Conservation (phyloP, 1,284 basidiomycete genomes). For the Golubevia pallescens region DNA sequence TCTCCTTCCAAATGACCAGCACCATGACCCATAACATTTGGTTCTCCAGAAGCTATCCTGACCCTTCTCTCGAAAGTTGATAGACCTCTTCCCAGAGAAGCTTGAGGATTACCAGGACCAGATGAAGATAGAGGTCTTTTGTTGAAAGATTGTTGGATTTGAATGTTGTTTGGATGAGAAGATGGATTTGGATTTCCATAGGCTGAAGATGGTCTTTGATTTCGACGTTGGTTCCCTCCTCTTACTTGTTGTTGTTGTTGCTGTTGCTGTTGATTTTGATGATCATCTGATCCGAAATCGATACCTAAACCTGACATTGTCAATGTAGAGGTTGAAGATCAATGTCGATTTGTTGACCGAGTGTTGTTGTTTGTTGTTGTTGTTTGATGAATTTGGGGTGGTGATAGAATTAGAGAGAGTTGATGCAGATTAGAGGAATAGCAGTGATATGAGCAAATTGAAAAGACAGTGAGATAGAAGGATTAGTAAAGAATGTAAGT, state of each 20-base stretch:
- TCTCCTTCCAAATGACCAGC: constrained; percentile 9
- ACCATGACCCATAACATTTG: constrained; percentile 28
- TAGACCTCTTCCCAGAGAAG: constrained; percentile 26
- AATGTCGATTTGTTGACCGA: not conserved
- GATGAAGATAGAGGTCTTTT: constrained; percentile 21
- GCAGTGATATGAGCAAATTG: too few species aligned
- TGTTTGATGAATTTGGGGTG: too few species aligned
- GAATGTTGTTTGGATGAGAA: constrained; percentile 11
- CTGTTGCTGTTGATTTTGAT: constrained; percentile 2
- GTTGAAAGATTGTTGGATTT: constrained; percentile 19
- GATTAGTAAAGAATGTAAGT: too few species aligned
- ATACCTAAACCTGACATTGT: constrained; percentile 54
- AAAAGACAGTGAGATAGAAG: too few species aligned
- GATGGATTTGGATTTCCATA: not conserved
- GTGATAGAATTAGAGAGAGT: too few species aligned
- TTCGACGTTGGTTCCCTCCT: constrained; percentile 1
- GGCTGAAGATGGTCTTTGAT: not conserved
- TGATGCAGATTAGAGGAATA: too few species aligned
- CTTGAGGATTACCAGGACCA: constrained; percentile 19
- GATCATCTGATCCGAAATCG: constrained; percentile 30
- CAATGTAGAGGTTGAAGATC: not conserved
- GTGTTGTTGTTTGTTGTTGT: too few species aligned
- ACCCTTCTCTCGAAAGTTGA: constrained; percentile 27
- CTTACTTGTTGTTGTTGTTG: constrained; percentile 1
- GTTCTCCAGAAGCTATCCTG: constrained; percentile 43